Evolutionary conservation across 2,329 filamentous ascomycete species (phyloP).

Genomic region (Diaporthe caulivora): DNA sequence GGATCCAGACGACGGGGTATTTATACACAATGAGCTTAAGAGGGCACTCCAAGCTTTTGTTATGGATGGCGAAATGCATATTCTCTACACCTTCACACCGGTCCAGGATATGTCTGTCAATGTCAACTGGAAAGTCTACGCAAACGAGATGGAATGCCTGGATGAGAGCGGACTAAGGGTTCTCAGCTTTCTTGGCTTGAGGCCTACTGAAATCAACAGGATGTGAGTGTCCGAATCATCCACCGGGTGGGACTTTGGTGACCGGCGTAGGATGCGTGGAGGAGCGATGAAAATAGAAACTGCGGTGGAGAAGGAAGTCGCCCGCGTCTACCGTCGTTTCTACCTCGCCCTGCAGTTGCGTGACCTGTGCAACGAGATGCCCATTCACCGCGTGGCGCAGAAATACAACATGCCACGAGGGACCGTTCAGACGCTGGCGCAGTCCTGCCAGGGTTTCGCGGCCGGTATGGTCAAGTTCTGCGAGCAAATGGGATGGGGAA

Average conservation of each 20-base stretch:
- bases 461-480: slow-evolving; percentile 86
- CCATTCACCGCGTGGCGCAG: slow-evolving; percentile 75
- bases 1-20: slow-evolving; percentile 80
- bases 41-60: slow-evolving; percentile 79
- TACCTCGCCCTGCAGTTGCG: slow-evolving; percentile 83
- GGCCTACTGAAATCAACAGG: slow-evolving; percentile 74
- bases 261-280: slow-evolving; percentile 70
- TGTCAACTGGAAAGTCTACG: slow-evolving; percentile 80
- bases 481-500: slow-evolving; percentile 80
- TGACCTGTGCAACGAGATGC: slow-evolving; percentile 82
- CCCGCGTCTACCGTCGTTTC: slow-evolving; percentile 77
- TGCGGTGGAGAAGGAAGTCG: slow-evolving; percentile 68
- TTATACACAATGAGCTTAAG: slow-evolving; percentile 77
- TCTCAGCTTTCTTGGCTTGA: slow-evolving; percentile 75
- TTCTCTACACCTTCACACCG: slow-evolving; percentile 82
- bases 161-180: slow-evolving; percentile 80
- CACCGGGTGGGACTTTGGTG: slow-evolving; percentile 38
- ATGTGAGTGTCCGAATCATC: slow-evolving; percentile 61
- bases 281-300: slow-evolving; percentile 74
- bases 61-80: slow-evolving; percentile 85
- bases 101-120: slow-evolving; percentile 68
- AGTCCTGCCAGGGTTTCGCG: slow-evolving; percentile 83
- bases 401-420: slow-evolving; percentile 80
- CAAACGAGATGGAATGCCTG: slow-evolving; percentile 76
- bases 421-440: slow-evolving; percentile 77